Evolutionary conservation across 1,139 yeast species (phyloP), one percentile per base, ranked within the genome.

Genomic region (Diutina scorzettiae): DNA sequence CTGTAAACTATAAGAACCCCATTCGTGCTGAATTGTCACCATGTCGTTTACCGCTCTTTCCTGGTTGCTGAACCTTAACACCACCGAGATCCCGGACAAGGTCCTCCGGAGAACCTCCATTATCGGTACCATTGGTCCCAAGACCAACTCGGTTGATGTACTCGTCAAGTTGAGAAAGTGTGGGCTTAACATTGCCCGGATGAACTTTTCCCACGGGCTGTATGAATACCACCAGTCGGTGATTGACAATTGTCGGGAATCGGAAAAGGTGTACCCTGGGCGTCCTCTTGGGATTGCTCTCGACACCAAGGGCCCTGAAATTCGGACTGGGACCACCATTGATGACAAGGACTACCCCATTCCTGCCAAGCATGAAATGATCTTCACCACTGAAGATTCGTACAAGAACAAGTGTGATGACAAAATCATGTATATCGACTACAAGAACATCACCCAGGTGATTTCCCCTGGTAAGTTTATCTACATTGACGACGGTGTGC

Each of bases 231-330:
- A 91, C 69, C 95, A 89, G 70, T 71, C 86, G 49, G 98, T 93
- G 56, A 71, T 91, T 65, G 96, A 91, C 75, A 89, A 91, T 62
- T 86, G 96, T 54, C 83, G 94, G 69, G 80, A 85, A 66, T 87
- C 97, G 47, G 96, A 85, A 68, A 80, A 80, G 64, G 64, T 81
- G 47, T 87, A 81, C 66, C 78, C 84, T 51, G 97, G 97, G 56
- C 84, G 97, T 72, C 98, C 97, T 44, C 75, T 91, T 59, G 97
- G 96, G 49, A 87, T 91, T 66, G 99, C 99, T 51, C 78, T 91
- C 58, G 99, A 91, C 67, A 93, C 98, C 63, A 93, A 91, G 77
- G 99, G 99, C 54, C 98, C 99, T 51, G 98, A 93, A 72, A 91
- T 91, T 69, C 85, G 98, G 76, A 89, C 98, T 45, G 98, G 99